Evolutionary conservation across 306 rosid species (phyloP).

Genomic region (Cucumis melo): DNA sequence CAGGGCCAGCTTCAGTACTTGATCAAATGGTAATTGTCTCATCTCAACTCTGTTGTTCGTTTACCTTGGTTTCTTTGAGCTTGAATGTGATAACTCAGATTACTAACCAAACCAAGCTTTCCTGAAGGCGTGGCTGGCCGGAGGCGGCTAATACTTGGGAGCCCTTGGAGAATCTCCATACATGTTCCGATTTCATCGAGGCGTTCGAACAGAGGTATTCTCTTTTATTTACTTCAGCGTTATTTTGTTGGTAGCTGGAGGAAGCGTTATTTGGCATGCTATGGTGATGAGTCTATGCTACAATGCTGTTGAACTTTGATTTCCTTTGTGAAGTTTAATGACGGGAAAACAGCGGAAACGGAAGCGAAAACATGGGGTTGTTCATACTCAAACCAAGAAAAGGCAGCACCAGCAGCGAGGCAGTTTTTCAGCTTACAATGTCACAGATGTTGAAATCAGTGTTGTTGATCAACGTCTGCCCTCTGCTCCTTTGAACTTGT

Average conservation of each 20-base stretch:
- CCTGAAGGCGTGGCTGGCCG: slow-evolving; percentile 80
- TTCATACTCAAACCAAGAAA: slow-evolving; percentile 46
- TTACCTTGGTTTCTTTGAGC: not conserved
- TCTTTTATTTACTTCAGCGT: not conserved
- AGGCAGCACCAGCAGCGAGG: slow-evolving; percentile 57
- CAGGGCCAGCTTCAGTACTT: slow-evolving; percentile 83
- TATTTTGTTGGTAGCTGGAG: not conserved
- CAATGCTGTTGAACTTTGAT: slow-evolving; percentile 4
- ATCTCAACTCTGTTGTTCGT: not conserved
- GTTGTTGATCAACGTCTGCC: slow-evolving; percentile 21
- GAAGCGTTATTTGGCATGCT: not conserved
- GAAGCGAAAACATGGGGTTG: slow-evolving; percentile 42
- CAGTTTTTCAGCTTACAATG: slow-evolving; percentile 31
- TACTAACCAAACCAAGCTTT: slow-evolving; percentile 7
- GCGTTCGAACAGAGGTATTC: slow-evolving; percentile 69
- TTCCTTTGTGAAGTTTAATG: slow-evolving; percentile 31
- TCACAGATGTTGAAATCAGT: slow-evolving; percentile 25
- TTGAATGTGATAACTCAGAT: not conserved
- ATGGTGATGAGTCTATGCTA: not conserved
- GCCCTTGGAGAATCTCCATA: slow-evolving; percentile 75
- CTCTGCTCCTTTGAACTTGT: slow-evolving; percentile 24
- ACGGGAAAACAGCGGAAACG: slow-evolving; percentile 45
- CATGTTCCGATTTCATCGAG: slow-evolving; percentile 69
- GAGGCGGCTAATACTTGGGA: slow-evolving; percentile 96
- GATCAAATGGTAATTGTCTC: slow-evolving; percentile 62